phyloP scores from a whole-genome alignment of 2,329 filamentous ascomycete species.

The Aspergillus vadensis region DNA sequence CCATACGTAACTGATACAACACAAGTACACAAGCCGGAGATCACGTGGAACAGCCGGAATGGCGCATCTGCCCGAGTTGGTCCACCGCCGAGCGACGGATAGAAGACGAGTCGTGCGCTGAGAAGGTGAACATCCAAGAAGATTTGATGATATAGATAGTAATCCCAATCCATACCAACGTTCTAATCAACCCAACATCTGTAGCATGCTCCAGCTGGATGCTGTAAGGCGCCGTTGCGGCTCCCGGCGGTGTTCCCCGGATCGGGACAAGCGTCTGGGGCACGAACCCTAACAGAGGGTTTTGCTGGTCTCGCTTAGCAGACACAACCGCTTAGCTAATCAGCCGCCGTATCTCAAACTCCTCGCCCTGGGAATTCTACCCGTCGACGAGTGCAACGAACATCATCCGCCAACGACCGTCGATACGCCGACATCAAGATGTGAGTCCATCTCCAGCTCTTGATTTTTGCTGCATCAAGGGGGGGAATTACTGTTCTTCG shows the following conservation, averaged over 20 bases:
- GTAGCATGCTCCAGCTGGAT: too few species aligned
- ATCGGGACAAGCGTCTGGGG: constrained; percentile 23
- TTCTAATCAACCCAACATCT: too few species aligned
- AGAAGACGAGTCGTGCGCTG: neutral
- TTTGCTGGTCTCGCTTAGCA: constrained; percentile 39
- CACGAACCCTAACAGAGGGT: constrained; percentile 42
- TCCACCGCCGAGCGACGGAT: neutral
- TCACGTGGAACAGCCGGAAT: neutral
- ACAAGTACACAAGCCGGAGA: neutral
- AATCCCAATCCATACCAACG: too few species aligned
- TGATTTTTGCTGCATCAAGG: constrained; percentile 19
- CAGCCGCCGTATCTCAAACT: constrained; percentile 42
- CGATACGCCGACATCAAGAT: constrained; percentile 51
- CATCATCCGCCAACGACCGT: constrained; percentile 50
- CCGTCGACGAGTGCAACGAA: constrained; percentile 45
- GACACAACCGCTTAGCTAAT: constrained; percentile 44
- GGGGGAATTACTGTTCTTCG: constrained; percentile 21
- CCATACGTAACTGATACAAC: neutral
- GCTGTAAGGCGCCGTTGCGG: neutral
- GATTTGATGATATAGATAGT: too few species aligned
- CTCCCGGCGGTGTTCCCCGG: constrained; percentile 1
- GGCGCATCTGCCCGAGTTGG: neutral
- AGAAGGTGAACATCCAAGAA: neutral
- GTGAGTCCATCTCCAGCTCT: constrained; percentile 41
- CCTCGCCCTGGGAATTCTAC: constrained; percentile 41